Conservation (phyloP, 2,329 filamentous ascomycete genomes). For the Aspergillus quadrilineatus region DNA sequence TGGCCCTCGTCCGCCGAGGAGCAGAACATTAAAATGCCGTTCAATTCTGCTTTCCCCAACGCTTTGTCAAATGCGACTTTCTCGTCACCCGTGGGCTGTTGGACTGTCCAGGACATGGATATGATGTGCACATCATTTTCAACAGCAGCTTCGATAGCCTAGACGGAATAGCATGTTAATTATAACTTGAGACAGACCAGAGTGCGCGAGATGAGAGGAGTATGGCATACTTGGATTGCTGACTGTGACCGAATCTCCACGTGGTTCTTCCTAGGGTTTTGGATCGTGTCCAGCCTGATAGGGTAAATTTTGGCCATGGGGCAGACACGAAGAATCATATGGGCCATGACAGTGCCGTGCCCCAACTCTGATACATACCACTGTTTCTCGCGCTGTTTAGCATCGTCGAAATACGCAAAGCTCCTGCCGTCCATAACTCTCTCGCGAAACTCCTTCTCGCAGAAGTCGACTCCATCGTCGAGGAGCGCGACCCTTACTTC, state of each 20-base stretch:
- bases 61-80: not conserved
- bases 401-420: not conserved
- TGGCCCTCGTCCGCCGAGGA: not conserved
- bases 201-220: too few relatives aligned
- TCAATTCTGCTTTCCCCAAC: not conserved
- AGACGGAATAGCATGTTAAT: not conserved
- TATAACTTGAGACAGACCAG: too few relatives aligned
- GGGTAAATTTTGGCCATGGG: not conserved
- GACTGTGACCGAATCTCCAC: not conserved
- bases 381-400: not conserved
- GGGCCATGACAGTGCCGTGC: not conserved
- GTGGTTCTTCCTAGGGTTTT: not conserved
- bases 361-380: not conserved
- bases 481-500: not conserved
- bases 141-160: not conserved
- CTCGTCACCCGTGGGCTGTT: not conserved
- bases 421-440: not conserved
- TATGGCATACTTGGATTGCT: not conserved
- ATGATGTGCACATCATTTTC: slow-evolving; percentile 1
- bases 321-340: not conserved
- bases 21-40: not conserved
- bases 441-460: not conserved
- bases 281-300: not conserved
- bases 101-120: slow-evolving; percentile 2
- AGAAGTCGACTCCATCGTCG: not conserved